Conservation (phyloP, 1,139 yeast genomes). For the Kazachstania sp. region DNA sequence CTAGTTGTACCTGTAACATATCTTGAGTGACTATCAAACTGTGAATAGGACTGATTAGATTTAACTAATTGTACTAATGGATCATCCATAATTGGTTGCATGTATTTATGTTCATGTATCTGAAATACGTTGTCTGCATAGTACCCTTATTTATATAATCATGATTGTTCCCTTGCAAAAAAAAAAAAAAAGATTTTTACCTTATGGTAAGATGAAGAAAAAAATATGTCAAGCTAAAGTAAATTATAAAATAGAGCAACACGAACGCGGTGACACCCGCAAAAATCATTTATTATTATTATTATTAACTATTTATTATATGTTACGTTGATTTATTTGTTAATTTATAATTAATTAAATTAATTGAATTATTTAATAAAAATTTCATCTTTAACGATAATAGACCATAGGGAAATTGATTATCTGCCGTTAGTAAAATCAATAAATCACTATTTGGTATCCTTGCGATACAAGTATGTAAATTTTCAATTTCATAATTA, state of each 20-base stretch:
- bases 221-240: neutral
- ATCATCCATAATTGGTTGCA: neutral
- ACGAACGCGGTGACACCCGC: too few relatives aligned
- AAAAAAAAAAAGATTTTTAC: neutral
- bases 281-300: too few relatives aligned
- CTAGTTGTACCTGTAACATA: too few relatives aligned
- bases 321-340: neutral
- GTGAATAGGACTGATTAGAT: neutral
- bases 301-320: too few relatives aligned
- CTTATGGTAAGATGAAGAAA: neutral
- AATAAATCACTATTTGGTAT: slow-evolving; percentile 26
- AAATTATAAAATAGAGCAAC: too few relatives aligned
- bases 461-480: slow-evolving; percentile 26
- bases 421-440: slow-evolving; percentile 20
- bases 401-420: slow-evolving; percentile 25
- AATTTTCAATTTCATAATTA: slow-evolving; percentile 27
- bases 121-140: too few relatives aligned
- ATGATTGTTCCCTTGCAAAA: too few relatives aligned
- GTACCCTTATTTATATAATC: too few relatives aligned
- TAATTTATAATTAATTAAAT: slow-evolving; percentile 23
- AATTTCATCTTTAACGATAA: slow-evolving; percentile 24
- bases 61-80: neutral
- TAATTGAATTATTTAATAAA: slow-evolving; percentile 16
- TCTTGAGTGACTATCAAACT: too few relatives aligned
- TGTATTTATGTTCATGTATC: neutral